These are phyloP conservation scores for Artemisia annua DNA, from an alignment of 129 eudicot genomes.

Conservation along the genomic window DNA sequence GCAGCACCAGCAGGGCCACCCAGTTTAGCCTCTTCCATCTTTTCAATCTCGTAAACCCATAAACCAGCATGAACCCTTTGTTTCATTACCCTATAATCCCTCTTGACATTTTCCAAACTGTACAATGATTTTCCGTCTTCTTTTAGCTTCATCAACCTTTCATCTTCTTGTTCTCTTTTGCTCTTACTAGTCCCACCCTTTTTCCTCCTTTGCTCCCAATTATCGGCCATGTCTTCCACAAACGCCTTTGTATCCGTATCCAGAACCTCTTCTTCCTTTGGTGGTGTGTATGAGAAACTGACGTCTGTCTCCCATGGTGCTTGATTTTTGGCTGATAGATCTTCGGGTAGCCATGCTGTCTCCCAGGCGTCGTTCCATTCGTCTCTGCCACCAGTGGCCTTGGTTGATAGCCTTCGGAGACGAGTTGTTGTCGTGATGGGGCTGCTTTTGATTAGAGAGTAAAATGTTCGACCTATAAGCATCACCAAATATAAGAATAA, in stretches of 20 bases:
- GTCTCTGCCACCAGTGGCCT: conserved; percentile 36
- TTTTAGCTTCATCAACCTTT: too few relatives aligned
- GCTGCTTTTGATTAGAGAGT: not conserved
- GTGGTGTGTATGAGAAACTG: conserved; percentile 44
- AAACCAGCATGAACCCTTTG: conserved; percentile 88
- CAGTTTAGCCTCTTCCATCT: conserved; percentile 83
- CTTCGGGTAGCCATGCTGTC: conserved; percentile 92
- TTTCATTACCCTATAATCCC: conserved; percentile 81
- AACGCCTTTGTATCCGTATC: conserved; percentile 89
- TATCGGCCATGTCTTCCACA: conserved; percentile 86
- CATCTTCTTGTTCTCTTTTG: conserved; percentile 25
- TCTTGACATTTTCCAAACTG: conserved; percentile 78
- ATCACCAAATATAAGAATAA: too few relatives aligned
- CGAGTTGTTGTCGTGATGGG: conserved; percentile 23
- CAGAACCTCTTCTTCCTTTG: conserved; percentile 17
- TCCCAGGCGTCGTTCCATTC: conserved; percentile 98
- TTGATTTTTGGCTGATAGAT: conserved; percentile 52
- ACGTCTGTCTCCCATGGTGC: conserved; percentile 91
- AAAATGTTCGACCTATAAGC: conserved; percentile 21
- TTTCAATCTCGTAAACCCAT: conserved; percentile 88
- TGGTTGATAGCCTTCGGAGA: conserved; percentile 39
- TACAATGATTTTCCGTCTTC: conserved; percentile 31
- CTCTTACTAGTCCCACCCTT: conserved; percentile 31
- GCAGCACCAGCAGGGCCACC: conserved; percentile 45
- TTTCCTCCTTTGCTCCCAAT: conserved; percentile 84